phyloP scores from a whole-genome alignment of 305 asterid genomes.

The Fraxinus baroniana region DNA sequence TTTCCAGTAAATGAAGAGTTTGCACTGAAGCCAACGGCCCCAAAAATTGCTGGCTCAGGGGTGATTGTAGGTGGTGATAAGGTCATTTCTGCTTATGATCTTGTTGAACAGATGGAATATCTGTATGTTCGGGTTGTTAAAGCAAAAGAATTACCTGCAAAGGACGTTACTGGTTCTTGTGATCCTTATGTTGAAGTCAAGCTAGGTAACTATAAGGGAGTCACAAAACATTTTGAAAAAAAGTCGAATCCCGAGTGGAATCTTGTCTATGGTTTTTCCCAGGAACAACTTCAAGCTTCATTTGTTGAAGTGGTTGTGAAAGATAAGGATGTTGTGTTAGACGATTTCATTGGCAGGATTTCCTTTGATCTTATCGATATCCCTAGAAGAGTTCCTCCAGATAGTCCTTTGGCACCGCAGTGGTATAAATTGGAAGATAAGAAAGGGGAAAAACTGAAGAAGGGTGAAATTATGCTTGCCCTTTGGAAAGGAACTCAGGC shows the following conservation, averaged over 20 bases:
- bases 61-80: conserved; percentile 60
- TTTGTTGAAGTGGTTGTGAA: conserved; percentile 59
- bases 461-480: conserved; percentile 84
- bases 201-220: conserved; percentile 77
- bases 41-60: conserved; percentile 74
- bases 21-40: conserved; percentile 70
- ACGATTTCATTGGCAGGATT: conserved; percentile 57
- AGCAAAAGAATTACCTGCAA: conserved; percentile 56
- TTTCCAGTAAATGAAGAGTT: conserved; percentile 50
- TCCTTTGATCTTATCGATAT: conserved; percentile 58
- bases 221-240: conserved; percentile 69
- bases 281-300: conserved; percentile 71
- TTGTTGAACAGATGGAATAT: conserved; percentile 85
- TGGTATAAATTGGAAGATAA: conserved; percentile 74
- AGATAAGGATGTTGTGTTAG: conserved; percentile 60
- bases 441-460: conserved; percentile 48
- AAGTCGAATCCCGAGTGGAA: conserved; percentile 69
- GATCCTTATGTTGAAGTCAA: conserved; percentile 76
- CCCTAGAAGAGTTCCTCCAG: conserved; percentile 74
- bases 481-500: conserved; percentile 89
- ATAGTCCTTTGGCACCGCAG: conserved; percentile 77
- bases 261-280: conserved; percentile 69
- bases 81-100: conserved; percentile 65
- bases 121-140: conserved; percentile 70
- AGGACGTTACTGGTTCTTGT: conserved; percentile 57